Evolutionary conservation across 352 stramenopile species (phyloP).

Genomic region (Plasmopara halstedii): DNA sequence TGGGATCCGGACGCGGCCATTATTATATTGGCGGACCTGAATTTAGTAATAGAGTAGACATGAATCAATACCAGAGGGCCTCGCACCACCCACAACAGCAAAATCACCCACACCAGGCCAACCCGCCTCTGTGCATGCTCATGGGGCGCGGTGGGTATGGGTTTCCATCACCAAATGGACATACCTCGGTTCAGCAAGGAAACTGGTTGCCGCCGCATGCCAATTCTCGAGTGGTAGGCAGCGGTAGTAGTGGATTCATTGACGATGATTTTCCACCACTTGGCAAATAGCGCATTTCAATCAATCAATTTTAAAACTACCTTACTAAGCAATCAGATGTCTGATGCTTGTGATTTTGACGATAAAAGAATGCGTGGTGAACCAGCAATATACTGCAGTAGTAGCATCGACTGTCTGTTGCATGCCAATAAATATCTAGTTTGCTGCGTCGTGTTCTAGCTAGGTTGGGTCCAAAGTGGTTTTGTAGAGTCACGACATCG

Average conservation of each 20-base stretch:
- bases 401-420: slow-evolving; percentile 7
- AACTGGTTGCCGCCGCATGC: slow-evolving; percentile 17
- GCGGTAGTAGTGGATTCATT: slow-evolving; percentile 34
- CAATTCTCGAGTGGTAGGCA: slow-evolving; percentile 17
- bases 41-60: slow-evolving; percentile 63
- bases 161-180: slow-evolving; percentile 23
- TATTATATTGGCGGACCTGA: slow-evolving; percentile 24
- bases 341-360: not conserved
- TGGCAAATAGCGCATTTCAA: slow-evolving; percentile 32
- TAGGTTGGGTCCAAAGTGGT: not conserved
- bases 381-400: slow-evolving; percentile 7
- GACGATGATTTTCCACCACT: slow-evolving; percentile 70
- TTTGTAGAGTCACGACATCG: slow-evolving; percentile 6
- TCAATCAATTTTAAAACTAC: slow-evolving; percentile 14
- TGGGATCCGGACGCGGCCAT: slow-evolving; percentile 24
- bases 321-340: not conserved
- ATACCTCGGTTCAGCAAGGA: slow-evolving; percentile 12
- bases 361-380: not conserved
- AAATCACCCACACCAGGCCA: slow-evolving; percentile 32
- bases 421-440: slow-evolving; percentile 31
- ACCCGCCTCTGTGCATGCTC: slow-evolving; percentile 23
- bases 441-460: not conserved
- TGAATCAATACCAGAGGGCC: slow-evolving; percentile 26
- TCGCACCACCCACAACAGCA: slow-evolving; percentile 25
- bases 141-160: slow-evolving; percentile 23